Base-by-base conservation (phyloP, 2,329 filamentous ascomycete species). In the Leptosphaerulina australis region DNA sequence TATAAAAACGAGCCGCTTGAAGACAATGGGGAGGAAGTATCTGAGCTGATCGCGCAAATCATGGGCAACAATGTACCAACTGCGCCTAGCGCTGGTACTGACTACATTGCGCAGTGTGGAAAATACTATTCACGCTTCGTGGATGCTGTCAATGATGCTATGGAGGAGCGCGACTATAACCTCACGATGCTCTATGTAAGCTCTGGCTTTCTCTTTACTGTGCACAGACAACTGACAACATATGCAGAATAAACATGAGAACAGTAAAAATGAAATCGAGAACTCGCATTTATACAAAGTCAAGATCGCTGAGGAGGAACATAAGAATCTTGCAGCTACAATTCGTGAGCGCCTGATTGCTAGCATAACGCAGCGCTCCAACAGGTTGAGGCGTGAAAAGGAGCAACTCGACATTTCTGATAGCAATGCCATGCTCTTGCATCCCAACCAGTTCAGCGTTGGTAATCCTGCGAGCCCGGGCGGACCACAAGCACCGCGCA, bases 101-200 rank as follows among this genome's bases (percentile, higher is more conserved):
- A 86, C 60, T 84, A 83, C 68, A 76, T 78, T 33, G 79, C 79
- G 24, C 72, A 84, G 60, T 81, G 91, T 25, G 94, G 94, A 1
- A 90, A 87, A 64, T 85, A 88, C 67, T 97, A 96, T 71, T 82
- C 87, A 51, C 86, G 90, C 60, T 97, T 95, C 76, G 85, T 94
- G 15, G 84, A 90, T 60, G 86, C 93, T 55, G 83, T 97, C 44
- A 95, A 97, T 69, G 88, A 95, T 71, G 83, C 91, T 6, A 86
- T 96, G 59, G 92, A 97, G 73, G 84, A 90, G 66, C 84, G 90
- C 62, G 94, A 99, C 77, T 86, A 88, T 57, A 86, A 92, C 63
- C 76, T 97, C 67, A 87, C 88, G 5, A 83, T 87, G 67, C 83
- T 96, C 59, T 88, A 88, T 81, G 94, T 96, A 79, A 67, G 84